phyloP scores from a whole-genome alignment of 306 rosid species.

The Trifolium dubium region DNA sequence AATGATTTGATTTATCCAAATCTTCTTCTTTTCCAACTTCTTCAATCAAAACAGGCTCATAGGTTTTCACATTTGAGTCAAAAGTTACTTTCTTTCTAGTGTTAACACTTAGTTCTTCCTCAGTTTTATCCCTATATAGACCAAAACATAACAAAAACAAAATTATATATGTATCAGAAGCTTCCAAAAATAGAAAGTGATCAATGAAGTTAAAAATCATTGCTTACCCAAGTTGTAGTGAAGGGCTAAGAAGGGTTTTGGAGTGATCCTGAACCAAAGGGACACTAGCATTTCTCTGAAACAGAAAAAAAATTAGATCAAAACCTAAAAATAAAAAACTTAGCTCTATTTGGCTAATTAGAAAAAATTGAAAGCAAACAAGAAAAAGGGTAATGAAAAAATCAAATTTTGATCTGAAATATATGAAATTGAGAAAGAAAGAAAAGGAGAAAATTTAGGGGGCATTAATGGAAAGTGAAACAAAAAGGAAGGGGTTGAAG shows the following conservation, averaged over 20 bases:
- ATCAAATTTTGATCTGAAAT: not conserved
- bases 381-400: not conserved
- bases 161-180: not conserved
- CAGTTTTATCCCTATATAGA: slow-evolving; percentile 56
- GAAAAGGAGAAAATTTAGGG: not conserved
- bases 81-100: slow-evolving; percentile 78
- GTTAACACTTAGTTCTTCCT: slow-evolving; percentile 55
- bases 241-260: slow-evolving; percentile 36
- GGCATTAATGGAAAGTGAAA: not conserved
- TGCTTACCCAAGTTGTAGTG: slow-evolving; percentile 59
- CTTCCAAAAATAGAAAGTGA: slow-evolving; percentile 17
- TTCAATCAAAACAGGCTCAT: slow-evolving; percentile 58
- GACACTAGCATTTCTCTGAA: slow-evolving; percentile 57
- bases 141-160: not conserved
- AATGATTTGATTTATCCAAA: slow-evolving; percentile 42
- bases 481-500: not conserved
- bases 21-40: slow-evolving; percentile 43
- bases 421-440: not conserved
- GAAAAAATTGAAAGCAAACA: not conserved
- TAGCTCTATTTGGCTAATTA: slow-evolving; percentile 42
- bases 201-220: slow-evolving; percentile 6
- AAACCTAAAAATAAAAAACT: not conserved
- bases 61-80: slow-evolving; percentile 77
- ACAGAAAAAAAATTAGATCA: not conserved
- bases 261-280: slow-evolving; percentile 45